Conservation (phyloP, 1,139 yeast genomes). For the Kodamaea sp. region DNA sequence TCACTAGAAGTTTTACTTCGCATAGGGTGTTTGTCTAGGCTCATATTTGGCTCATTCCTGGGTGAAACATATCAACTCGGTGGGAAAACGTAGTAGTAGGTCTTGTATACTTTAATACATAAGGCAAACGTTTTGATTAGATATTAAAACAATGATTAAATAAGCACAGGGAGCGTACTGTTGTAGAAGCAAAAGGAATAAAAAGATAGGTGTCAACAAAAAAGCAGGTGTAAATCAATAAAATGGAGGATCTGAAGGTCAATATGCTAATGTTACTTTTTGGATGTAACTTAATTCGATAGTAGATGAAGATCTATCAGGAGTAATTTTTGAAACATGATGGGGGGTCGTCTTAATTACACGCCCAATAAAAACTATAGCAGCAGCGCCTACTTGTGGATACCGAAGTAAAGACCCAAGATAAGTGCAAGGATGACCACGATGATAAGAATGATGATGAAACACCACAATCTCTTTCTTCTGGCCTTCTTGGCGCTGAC, state of each 20-base stretch:
- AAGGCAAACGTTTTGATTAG: conserved; percentile 3
- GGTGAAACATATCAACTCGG: no score
- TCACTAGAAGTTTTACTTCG: no score
- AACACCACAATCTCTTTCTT: conserved; percentile 89
- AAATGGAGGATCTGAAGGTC: background rate
- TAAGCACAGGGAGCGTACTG: conserved; percentile 7
- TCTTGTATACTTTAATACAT: no score
- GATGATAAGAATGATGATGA: conserved; percentile 61
- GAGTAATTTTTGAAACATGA: no score
- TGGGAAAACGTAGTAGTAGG: no score
- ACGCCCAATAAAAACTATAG: no score
- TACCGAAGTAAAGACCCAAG: conserved; percentile 51
- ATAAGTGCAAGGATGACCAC: conserved; percentile 69
- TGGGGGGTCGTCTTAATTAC: no score
- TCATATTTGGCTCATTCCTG: no score
- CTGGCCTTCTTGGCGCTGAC: conserved; percentile 87
- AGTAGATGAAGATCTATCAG: conserved; percentile 9
- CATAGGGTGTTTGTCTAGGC: no score
- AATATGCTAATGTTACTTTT: conserved; percentile 8
- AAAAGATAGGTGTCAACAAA: background rate
- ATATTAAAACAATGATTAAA: conserved; percentile 8
- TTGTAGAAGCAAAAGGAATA: conserved; percentile 6
- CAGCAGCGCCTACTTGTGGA: conserved; percentile 21
- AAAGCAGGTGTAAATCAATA: no score
- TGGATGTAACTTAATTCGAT: conserved; percentile 2